These are phyloP conservation scores for Leccinellum albellum DNA, from an alignment of 768 basidiomycete species.

Conservation along the genomic window DNA sequence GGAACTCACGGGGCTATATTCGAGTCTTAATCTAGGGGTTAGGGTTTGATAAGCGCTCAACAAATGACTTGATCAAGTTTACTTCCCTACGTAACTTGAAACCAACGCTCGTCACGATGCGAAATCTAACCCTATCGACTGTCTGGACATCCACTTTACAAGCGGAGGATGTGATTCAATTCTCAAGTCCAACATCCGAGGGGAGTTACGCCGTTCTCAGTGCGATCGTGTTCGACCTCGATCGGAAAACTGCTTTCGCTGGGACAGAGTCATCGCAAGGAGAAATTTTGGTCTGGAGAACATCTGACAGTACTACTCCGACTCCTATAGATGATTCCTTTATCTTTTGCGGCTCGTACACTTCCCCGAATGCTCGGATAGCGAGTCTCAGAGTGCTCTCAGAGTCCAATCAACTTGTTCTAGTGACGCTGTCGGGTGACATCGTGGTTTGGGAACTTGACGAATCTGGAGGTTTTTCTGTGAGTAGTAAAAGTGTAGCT, in stretches of 20 bases:
- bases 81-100: no score
- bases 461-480: constrained; percentile 39
- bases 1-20: no score
- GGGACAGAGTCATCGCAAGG: constrained; percentile 58
- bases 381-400: constrained; percentile 66
- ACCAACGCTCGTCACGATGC: constrained; percentile 37
- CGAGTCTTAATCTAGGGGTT: background rate
- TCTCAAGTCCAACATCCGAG: constrained; percentile 15
- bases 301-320: constrained; percentile 15
- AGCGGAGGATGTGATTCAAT: constrained; percentile 11
- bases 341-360: constrained; percentile 24
- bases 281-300: constrained; percentile 57
- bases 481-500: constrained; percentile 29
- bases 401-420: constrained; percentile 63
- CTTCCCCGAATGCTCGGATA: constrained; percentile 38
- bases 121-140: constrained; percentile 51
- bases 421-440: constrained; percentile 77
- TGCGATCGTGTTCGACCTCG: constrained; percentile 56
- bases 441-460: constrained; percentile 66
- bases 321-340: constrained; percentile 6
- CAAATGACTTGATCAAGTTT: background rate
- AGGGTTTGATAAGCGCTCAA: background rate
- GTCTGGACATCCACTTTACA: constrained; percentile 15
- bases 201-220: constrained; percentile 35
- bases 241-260: constrained; percentile 58